Percentiles rank a stretch among this genome's conserved stretches.
phyloP scores from a whole-genome alignment of 108 stramenopile genomes.

The Aurantiochytrium sp. region DNA sequence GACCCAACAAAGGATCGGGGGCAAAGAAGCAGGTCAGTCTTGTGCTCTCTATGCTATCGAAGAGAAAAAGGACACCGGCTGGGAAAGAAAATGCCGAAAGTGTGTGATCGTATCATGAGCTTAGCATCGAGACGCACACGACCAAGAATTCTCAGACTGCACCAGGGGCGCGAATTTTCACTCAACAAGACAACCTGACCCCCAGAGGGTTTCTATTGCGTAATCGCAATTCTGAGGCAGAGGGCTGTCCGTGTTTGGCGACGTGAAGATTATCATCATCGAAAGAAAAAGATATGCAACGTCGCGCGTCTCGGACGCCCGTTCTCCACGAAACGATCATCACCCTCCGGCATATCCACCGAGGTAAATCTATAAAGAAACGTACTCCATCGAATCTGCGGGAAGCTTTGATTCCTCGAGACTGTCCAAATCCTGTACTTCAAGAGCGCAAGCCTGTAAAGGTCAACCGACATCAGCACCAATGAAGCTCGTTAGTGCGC shows the following conservation, averaged over 20 bases:
- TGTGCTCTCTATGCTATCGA: not conserved
- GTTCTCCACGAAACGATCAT: not conserved
- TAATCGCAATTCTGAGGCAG: not conserved
- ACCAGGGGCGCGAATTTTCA: not conserved
- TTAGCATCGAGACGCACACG: not conserved
- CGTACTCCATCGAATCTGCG: not conserved
- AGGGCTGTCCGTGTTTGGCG: not conserved
- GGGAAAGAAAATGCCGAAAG: not conserved
- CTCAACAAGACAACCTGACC: not conserved
- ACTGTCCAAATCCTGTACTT: not conserved
- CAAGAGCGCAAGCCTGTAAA: not conserved
- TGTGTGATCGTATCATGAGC: not conserved
- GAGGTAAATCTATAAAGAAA: not conserved
- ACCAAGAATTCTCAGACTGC: not conserved
- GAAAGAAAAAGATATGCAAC: not conserved
- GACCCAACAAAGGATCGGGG: no score
- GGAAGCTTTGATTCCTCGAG: not conserved
- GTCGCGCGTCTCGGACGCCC: not conserved
- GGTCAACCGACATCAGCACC: no score
- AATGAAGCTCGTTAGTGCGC: no score
- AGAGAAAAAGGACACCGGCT: not conserved
- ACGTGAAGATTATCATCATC: not conserved
- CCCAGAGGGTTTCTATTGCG: slow-evolving; percentile 16
- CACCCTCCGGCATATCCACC: not conserved
- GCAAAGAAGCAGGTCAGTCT: no score